Base-by-base conservation (phyloP, 2,329 filamentous ascomycete genomes). In the Aplosporella prunicola region DNA sequence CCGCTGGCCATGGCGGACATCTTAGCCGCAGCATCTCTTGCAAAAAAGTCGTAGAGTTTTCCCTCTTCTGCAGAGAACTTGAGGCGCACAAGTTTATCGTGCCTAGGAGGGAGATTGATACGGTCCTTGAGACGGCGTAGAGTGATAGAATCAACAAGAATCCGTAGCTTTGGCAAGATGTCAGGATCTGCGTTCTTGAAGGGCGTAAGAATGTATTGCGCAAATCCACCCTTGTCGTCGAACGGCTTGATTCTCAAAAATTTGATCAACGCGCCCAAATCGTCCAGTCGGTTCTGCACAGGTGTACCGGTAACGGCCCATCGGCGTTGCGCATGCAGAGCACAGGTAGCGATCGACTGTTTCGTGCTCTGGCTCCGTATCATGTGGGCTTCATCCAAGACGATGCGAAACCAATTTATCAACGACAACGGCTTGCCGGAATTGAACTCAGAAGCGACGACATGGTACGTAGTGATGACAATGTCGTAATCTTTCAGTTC, bases 231-330 rank as follows among this genome's bases (percentile, higher is more conserved):
- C 37, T 76, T 74, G 32, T 89, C 80, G 43, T 93, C 78, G 51
- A 96, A 96, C 0, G 89, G 89, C 49, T 78, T 78, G 10, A 96
- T 67, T 10, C 82, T 78, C 27, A 96, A 66, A 45, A 96, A 96
- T 20, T 80, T 83, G 41, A 94, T 78, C 3, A 96, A 67, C 1
- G 89, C 83, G 10, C 85, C 83, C 15, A 96, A 70, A 56, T 98
- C 91, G 46, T 93, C 87, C 2, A 96, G 70, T 4, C 84, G 80
- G 53, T 98, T 98, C 60, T 96, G 89, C 7, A 96, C 84, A 0
- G 88, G 91, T 0, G 91, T 96, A 38, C 89, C 91, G 0, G 91
- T 96, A n/a, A 96, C 85, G 3, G 88, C 89, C 91, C 91, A 98
- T 22, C 88, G 80, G 20, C 88, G 77, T 52, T 83, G 74, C 2